A percentile compares a stretch with the other conserved stretches of the same genome.
Evolutionary conservation across 805 yeast genomes (phyloP).

Genomic region (Sugiyamaella mastotermitis): DNA sequence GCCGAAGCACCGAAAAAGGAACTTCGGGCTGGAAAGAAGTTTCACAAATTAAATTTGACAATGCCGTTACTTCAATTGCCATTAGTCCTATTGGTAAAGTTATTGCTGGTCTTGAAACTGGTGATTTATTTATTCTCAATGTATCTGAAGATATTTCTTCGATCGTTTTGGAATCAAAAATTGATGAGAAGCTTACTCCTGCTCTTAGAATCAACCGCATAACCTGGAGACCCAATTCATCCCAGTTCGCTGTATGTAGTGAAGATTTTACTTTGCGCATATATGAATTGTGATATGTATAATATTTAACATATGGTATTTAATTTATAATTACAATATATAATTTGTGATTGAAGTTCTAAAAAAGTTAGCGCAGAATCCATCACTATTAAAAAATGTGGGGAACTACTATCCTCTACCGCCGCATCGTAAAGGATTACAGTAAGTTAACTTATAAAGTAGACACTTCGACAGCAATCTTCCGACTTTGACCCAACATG

Average conservation of each 20-base stretch:
- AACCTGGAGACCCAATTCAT: constrained; percentile 42
- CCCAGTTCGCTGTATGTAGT: constrained; percentile 53
- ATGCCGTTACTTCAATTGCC: constrained; percentile 66
- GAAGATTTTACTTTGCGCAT: constrained; percentile 58
- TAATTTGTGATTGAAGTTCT: too few species aligned
- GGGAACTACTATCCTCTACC: too few species aligned
- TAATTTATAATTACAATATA: too few species aligned
- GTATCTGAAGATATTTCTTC: constrained; percentile 26
- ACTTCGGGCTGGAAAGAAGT: constrained; percentile 29
- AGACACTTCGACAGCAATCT: too few species aligned
- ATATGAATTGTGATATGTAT: constrained; percentile 3
- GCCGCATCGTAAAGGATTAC: too few species aligned
- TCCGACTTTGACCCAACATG: not conserved
- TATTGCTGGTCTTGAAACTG: constrained; percentile 69
- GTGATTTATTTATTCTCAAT: constrained; percentile 44
- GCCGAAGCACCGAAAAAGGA: constrained; percentile 27
- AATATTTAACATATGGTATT: too few species aligned
- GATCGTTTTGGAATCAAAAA: constrained; percentile 22
- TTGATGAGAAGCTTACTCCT: constrained; percentile 46
- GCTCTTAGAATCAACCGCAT: constrained; percentile 57
- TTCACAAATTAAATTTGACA: constrained; percentile 39
- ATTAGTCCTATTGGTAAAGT: constrained; percentile 34
- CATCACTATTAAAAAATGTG: too few species aligned
- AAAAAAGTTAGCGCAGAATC: too few species aligned
- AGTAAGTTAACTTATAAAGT: too few species aligned